These are phyloP conservation scores for Forsythia viridissima DNA, from an alignment of 257 asterid species.

Conservation along the genomic window DNA sequence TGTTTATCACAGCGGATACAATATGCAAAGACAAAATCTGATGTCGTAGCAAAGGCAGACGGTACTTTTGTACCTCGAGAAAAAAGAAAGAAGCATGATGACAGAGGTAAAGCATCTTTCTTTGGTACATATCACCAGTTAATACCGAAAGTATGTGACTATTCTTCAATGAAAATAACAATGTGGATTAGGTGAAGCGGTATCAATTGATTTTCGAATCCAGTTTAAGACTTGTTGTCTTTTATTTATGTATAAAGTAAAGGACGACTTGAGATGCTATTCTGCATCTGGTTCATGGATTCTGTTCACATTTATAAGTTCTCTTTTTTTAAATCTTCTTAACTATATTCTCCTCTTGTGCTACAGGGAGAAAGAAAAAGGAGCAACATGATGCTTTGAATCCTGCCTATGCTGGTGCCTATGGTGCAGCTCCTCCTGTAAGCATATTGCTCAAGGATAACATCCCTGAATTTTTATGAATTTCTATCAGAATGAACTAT, in stretches of 20 bases:
- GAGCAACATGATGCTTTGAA: constrained; percentile 73
- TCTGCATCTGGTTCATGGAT: not conserved
- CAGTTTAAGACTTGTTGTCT: not conserved
- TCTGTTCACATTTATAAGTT: not conserved
- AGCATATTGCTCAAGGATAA: constrained; percentile 35
- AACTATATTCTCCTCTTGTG: constrained; percentile 7
- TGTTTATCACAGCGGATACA: constrained; percentile 70
- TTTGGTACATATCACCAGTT: not conserved
- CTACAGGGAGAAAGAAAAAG: constrained; percentile 87
- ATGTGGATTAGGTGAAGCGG: not conserved
- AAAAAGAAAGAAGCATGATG: constrained; percentile 89
- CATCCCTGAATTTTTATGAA: not conserved
- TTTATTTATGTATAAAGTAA: not conserved
- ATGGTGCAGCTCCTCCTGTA: constrained; percentile 90
- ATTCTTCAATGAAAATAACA: not conserved
- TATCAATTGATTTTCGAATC: not conserved
- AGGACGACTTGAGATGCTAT: not conserved
- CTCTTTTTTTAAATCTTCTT: not conserved
- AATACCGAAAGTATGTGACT: constrained; percentile 9
- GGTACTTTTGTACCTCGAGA: constrained; percentile 94
- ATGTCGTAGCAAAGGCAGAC: constrained; percentile 82
- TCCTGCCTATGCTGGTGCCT: constrained; percentile 71
- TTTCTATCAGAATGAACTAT: constrained; percentile 6
- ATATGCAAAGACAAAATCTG: constrained; percentile 94
- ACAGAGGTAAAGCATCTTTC: constrained; percentile 58